phyloP scores from a whole-genome alignment of 1,284 basidiomycete species.

The Moesziomyces sp. region DNA sequence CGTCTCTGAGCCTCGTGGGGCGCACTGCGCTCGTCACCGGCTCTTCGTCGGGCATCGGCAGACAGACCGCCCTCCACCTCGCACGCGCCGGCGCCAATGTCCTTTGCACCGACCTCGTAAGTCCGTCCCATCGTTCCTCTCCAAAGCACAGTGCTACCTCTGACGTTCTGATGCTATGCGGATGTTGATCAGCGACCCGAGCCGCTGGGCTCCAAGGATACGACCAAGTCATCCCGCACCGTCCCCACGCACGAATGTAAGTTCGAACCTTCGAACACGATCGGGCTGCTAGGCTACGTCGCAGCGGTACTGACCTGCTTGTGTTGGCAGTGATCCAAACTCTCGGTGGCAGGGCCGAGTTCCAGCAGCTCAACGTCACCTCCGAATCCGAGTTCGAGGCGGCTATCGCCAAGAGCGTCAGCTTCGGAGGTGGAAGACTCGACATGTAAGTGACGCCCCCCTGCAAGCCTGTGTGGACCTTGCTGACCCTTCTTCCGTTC shows the following conservation, averaged over 20 bases:
- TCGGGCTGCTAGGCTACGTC: not conserved
- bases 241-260: constrained; percentile 35
- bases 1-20: constrained; percentile 40
- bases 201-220: constrained; percentile 19
- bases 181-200: constrained; percentile 14
- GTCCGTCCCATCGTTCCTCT: not conserved
- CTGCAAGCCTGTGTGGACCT: not conserved
- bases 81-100: constrained; percentile 40
- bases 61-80: constrained; percentile 29
- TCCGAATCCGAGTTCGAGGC: constrained; percentile 36
- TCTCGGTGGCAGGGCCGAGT: constrained; percentile 40
- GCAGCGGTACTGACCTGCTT: too few relatives aligned
- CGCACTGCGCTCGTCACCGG: constrained; percentile 46
- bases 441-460: constrained; percentile 17
- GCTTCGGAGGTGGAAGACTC: constrained; percentile 24
- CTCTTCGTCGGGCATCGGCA: constrained; percentile 42
- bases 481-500: not conserved
- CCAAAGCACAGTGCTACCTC: not conserved
- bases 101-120: constrained; percentile 40
- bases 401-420: constrained; percentile 31
- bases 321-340: constrained; percentile 24
- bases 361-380: constrained; percentile 45
- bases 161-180: not conserved
- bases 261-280: not conserved
- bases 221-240: constrained; percentile 16